phyloP scores from a whole-genome alignment of 1,139 yeast species.

The Kodamaea suecica region DNA sequence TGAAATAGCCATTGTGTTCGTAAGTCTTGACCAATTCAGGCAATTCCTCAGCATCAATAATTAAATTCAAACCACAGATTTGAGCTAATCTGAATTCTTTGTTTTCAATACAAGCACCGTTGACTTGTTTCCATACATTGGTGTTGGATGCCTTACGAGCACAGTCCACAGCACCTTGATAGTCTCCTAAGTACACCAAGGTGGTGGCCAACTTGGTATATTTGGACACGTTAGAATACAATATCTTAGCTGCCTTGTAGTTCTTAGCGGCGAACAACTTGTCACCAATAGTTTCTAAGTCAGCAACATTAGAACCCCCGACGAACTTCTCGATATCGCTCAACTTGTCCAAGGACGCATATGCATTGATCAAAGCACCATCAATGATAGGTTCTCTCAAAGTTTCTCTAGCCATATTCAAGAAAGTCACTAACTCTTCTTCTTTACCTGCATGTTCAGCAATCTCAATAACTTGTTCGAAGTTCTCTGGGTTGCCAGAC shows the following conservation, averaged over 20 bases:
- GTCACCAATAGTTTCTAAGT: conserved; percentile 89
- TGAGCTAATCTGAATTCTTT: conserved; percentile 96
- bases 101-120: conserved; percentile 93
- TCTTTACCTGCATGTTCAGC: conserved; percentile 95
- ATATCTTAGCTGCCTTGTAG: conserved; percentile 89
- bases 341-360: conserved; percentile 74
- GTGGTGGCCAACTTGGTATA: conserved; percentile 96
- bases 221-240: conserved; percentile 83
- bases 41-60: conserved; percentile 95
- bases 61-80: conserved; percentile 95
- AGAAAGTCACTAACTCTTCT: conserved; percentile 84
- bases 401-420: conserved; percentile 91
- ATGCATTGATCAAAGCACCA: conserved; percentile 84
- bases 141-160: conserved; percentile 97
- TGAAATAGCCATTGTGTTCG: conserved; percentile 88
- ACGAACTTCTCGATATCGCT: conserved; percentile 83
- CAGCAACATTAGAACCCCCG: conserved; percentile 88
- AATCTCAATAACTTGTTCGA: conserved; percentile 87
- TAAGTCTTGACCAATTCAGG: conserved; percentile 85
- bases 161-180: conserved; percentile 96
- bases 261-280: conserved; percentile 76
- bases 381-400: conserved; percentile 91
- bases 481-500: conserved; percentile 90
- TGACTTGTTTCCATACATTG: conserved; percentile 95
- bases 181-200: conserved; percentile 84